These are phyloP conservation scores for Tremella yokohamensis DNA, from an alignment of 768 basidiomycete genomes.

Conservation along the genomic window DNA sequence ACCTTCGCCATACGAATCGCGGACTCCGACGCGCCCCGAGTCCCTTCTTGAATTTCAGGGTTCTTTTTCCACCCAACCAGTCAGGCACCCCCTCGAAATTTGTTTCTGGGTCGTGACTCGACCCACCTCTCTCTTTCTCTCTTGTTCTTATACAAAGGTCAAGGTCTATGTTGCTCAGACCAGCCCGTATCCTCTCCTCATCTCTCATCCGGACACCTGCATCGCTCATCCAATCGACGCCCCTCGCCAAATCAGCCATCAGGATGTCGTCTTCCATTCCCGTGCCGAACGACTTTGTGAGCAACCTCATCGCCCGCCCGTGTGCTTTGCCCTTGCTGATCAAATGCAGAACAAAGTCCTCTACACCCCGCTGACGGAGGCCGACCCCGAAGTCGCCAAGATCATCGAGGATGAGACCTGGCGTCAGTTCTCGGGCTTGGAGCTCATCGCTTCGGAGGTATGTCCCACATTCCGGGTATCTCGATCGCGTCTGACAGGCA, in stretches of 20 bases:
- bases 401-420: conserved; percentile 96
- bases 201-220: neutral
- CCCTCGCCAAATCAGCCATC: conserved; percentile 18
- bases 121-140: neutral
- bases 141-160: neutral
- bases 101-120: neutral
- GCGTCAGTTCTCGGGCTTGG: conserved; percentile 94
- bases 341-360: conserved; percentile 76
- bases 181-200: neutral
- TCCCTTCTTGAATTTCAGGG: too few species aligned
- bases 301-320: conserved; percentile 12
- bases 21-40: too few species aligned
- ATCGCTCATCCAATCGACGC: conserved; percentile 1
- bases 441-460: conserved; percentile 98
- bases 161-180: conserved; percentile 2
- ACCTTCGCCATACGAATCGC: too few species aligned
- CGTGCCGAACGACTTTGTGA: conserved; percentile 53
- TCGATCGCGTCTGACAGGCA: conserved; percentile 46
- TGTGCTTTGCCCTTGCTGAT: conserved; percentile 4
- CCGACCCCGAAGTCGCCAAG: conserved; percentile 91
- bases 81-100: conserved; percentile 6
- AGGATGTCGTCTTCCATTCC: conserved; percentile 52
- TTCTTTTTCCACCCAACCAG: neutral
- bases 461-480: conserved; percentile 22
- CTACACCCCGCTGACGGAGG: conserved; percentile 80